Conservation (phyloP, 2,329 filamentous ascomycete species). For the Phoma sp. region DNA sequence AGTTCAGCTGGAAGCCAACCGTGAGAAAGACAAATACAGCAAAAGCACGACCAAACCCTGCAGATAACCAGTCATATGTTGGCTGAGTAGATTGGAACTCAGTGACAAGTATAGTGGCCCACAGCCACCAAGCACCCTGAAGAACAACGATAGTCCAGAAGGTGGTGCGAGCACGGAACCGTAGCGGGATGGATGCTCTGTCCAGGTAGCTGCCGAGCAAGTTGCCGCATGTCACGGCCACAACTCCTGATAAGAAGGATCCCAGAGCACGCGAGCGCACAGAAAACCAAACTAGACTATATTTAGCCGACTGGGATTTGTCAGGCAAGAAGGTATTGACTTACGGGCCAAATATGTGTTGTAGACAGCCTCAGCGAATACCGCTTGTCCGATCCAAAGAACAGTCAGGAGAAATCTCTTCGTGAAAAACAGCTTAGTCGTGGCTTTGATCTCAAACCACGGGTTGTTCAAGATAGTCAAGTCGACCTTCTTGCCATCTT, state of each 20-base stretch:
- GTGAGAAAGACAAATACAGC: conserved; percentile 72
- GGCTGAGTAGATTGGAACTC: conserved; percentile 64
- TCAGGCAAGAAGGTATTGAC: conserved; percentile 1
- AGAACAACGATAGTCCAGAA: conserved; percentile 63
- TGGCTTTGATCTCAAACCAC: conserved; percentile 66
- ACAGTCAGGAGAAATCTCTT: conserved; percentile 69
- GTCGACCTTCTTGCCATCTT: conserved; percentile 68
- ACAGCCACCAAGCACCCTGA: conserved; percentile 75
- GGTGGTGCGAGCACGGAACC: conserved; percentile 59
- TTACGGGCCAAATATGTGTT: conserved; percentile 68
- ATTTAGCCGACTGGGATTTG: neutral
- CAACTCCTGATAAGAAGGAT: conserved; percentile 72
- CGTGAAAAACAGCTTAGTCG: conserved; percentile 64
- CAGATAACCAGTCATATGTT: conserved; percentile 69
- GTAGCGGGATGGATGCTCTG: conserved; percentile 60
- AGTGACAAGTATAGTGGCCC: conserved; percentile 70
- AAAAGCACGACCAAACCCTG: conserved; percentile 71
- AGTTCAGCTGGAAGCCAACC: conserved; percentile 74
- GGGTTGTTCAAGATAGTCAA: conserved; percentile 64
- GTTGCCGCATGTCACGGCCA: conserved; percentile 70
- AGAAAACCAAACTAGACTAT: conserved; percentile 66
- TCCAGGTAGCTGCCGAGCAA: conserved; percentile 71
- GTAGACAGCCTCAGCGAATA: conserved; percentile 74
- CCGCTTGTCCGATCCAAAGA: conserved; percentile 72
- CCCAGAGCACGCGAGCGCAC: conserved; percentile 73